Evolutionary conservation across 1,284 basidiomycete genomes (phyloP), one percentile per base, ranked within the genome.

Genomic region (Leccinum fallax): DNA sequence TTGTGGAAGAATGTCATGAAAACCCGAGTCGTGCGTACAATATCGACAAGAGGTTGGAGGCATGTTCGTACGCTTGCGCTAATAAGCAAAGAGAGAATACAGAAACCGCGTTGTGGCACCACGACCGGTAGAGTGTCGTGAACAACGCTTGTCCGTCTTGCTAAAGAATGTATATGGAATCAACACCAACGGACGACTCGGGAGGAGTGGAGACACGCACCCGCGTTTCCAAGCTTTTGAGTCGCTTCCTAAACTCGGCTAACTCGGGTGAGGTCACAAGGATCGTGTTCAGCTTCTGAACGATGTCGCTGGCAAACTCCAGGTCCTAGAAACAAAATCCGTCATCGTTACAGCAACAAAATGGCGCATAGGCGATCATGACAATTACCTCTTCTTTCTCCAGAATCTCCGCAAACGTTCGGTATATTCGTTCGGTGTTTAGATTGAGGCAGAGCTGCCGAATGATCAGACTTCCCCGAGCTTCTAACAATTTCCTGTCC

Each of bases 61-160:
- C 97, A 76, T 99, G 97, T 74, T 99, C 97, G 71, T 99, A 99
- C 4, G 97, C 96, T 77, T 99, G 97, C 0, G 97, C 95, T 11
- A 99, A 82, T 21, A 99, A 83, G 76, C 97, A 99, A 4, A 99
- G 83, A 1, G 95, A 94, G 72, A 99, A 97, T 0, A 95, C 95
- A 0, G 97, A 92, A 26, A 99, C 95, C 0, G 97, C 93, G 72
- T 98, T 98, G 73, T 99, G 97, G 75, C 95, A 98, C 97, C 97
- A 99, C 46, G 95, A 98, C 40, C 94, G 85, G 74, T 99, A 99
- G 19, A 99, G 79, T 0, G 91, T 93, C 1, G 90, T 92, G 73
- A 99, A 99, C 26, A 99, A 78, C 7, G 88, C 88, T 78, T 98
- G 95, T 1, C 96, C 95, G 67, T 99, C 97, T 87, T 95, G 86